Base-by-base conservation (phyloP, 2,329 filamentous ascomycete species). In the Diaporthe sp. region DNA sequence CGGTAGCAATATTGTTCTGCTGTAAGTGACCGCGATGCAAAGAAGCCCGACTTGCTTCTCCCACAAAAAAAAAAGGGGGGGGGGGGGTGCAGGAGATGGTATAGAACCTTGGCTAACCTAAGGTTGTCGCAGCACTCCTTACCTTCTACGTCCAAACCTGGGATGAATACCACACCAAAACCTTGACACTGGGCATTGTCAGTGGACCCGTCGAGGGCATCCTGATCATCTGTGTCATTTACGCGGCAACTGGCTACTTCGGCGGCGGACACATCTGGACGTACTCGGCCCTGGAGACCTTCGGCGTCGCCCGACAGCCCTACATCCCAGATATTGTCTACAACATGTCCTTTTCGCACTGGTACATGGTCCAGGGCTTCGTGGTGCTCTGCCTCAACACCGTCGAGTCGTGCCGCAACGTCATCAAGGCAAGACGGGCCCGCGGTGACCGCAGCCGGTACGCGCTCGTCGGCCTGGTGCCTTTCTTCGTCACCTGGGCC, bases 131-230 rank as follows among this genome's bases (percentile, higher is more conserved):
- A 95, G 93, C 94, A 9, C 91, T 96, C 76, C 88, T 97, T 80
- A 98, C 97, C n/a, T 99, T 99, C 85, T 98, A 98, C 84, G 94
- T 98, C 57, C 97, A 98, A 84, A 98, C 97, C 46, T 99, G 97
- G 97, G 97, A 99, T 82, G 97, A 98, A 84, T 99, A 98, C 86
- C 96, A 98, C 86, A 99, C 97, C 71, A 96, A 98, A 84, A 97
- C 96, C 4, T 90, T 99, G 65, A 98, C 95, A 1, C 91, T 99
- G 8, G 97, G 97, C 76, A 87, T 98, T 77, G 90, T 99, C 79
- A 98, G 96, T 78, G 97, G 97, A 0, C 97, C 97, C 5, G 97
- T 99, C 51, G 97, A 99, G 85, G 97, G 97, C 71, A 93, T 99
- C 74, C 86, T 98, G 62, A 95, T 95, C 55, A 89, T 99, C 28